Percentiles rank a stretch among this genome's conserved stretches.
These are phyloP conservation scores for Physcomitrium patens DNA, from an alignment of 225 moss, liverwort and hornwort species.

Conservation along the genomic window DNA sequence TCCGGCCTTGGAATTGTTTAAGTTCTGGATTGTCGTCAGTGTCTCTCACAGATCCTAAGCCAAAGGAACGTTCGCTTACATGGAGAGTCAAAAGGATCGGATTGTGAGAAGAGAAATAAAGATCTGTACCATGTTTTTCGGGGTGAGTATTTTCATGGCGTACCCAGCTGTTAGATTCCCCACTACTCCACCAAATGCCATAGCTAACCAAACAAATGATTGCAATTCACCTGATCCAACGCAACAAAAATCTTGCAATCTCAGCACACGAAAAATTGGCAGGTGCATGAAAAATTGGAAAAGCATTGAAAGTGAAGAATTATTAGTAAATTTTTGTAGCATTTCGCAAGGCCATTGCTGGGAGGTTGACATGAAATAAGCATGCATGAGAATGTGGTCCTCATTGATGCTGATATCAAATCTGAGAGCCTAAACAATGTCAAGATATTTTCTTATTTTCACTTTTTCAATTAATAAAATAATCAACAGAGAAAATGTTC, in stretches of 20 bases:
- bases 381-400: not conserved
- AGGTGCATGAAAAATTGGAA: not conserved
- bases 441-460: not conserved
- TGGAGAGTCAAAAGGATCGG: constrained; percentile 48
- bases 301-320: not conserved
- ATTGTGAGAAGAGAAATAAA: constrained; percentile 51
- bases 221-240: constrained; percentile 65
- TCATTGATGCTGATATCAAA: not conserved
- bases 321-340: no score
- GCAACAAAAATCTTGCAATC: not conserved
- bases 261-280: not conserved
- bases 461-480: no score
- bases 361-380: not conserved
- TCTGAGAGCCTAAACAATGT: not conserved
- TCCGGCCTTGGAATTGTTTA: constrained; percentile 22
- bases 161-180: constrained; percentile 74
- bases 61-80: constrained; percentile 57
- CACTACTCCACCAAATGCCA: constrained; percentile 70
- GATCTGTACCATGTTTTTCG: constrained; percentile 57
- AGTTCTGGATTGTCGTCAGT: constrained; percentile 36
- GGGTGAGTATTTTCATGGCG: constrained; percentile 56
- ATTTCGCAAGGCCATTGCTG: not conserved
- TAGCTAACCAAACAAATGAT: constrained; percentile 71
- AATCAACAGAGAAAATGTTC: no score
- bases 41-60: constrained; percentile 43